Evolutionary conservation across 1,139 yeast species (phyloP), one percentile per base, ranked within the genome.

Genomic region (Wickerhamomyces sp.): DNA sequence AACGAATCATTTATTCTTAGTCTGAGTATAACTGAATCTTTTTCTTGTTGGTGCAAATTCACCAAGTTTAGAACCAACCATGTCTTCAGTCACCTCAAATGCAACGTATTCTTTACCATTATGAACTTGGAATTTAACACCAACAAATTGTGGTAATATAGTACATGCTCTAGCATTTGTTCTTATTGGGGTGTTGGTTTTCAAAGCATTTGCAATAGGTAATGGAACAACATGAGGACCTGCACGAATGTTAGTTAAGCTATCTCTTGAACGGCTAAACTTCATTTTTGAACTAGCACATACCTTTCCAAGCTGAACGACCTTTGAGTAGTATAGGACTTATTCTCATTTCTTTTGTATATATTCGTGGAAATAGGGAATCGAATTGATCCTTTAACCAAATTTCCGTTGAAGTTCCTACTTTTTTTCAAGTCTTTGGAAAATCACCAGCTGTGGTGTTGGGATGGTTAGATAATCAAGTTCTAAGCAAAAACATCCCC

Each of bases 41-140:
- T 88, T 87, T 56, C 61, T 57, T 3, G 99, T 93, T 47, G 93
- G 87, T 4, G 95, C 96, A 69, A 88, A 93, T 65, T 93, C 98
- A 3, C 99, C 99, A 48, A 93, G 72, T 65, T 93, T 93, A 54
- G 83, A 79, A n/a, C 99, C 99, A 53, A 93, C 97, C 99, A 93
- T 93, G 58, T 93, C 95, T 61, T 93, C 98, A 10, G 86, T 80
- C 33, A 93, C 78, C 56, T 84, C 91, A 42, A 93, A 77, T 45
- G 90, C 91, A 42, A 90, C 95, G 62, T 91, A 93, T 55, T 90
- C 95, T 65, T 85, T 87, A 35, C 99, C 99, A 67, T 93, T 93
- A 68, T 93, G 99, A 39, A 93, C 87, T 67, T 93, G 96, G 67
- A 93, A 93, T 60, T 82, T 85, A 50, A 90, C 73, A 7, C 99